Base-by-base conservation (phyloP, 106 monocot genomes). In the Cymbidium sinense region DNA sequence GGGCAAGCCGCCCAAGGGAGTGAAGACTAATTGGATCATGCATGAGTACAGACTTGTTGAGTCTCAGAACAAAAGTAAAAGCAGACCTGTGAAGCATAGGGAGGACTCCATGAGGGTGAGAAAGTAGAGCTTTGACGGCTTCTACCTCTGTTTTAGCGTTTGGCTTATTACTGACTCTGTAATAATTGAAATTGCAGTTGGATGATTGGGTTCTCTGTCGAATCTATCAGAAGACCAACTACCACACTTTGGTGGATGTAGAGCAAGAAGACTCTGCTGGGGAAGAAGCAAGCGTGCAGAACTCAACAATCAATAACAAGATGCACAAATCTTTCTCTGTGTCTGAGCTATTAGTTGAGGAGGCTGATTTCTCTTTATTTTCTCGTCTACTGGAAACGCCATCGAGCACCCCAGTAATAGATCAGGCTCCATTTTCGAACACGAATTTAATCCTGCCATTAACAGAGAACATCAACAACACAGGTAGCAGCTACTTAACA, bases 11-110 rank as follows among this genome's bases (percentile, higher is more conserved):
- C 91, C 91, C 17, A 91, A 84, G 78, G 88, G 91, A 1, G 27
- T 80, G 28, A 91, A 91, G 82, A 91, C 91, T 39, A 86, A 84
- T 70, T 91, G 91, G 91, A 88, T 91, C 64, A 91, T 91, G 91
- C 91, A 91, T 39, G 91, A 91, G 82, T 91, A 91, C 52, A 83
- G 88, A 21, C 85, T 90, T 34, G 78, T 74, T 39, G 81, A 78
- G 19, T 5, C 81, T 47, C 80, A 33, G 19, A 80, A 33, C 81
- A 79, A 50, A 70, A 84, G 79, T 41, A 79, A 23, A 23, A 75
- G 67, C 78, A 72, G 50, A 21, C 76, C 82, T 29, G 64, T 77
- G 71, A 83, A 75, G 47, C 82, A 72, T 70, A 82, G 34, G 44
- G 82, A 86, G 27, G 61, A 82, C 28, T 82, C 82, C 55, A 86